Evolutionary conservation across 495 filamentous ascomycete species (phyloP), one percentile per base, ranked within the genome.

Genomic region (Rusavskia elegans): DNA sequence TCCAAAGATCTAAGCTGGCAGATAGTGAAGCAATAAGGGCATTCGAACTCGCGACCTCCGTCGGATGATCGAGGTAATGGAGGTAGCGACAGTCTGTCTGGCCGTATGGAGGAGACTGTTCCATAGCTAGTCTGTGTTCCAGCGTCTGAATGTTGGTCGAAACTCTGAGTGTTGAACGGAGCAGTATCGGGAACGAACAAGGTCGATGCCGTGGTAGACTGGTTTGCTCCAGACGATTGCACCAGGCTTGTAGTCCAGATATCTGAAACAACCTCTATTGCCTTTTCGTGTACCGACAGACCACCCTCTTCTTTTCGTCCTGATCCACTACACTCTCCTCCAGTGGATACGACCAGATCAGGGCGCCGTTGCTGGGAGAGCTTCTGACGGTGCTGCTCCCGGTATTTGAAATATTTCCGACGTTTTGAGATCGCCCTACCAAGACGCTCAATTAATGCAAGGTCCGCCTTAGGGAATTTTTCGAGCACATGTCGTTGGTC

Each of bases 341-440:
- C 8, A 23, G 21, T 9, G n/a, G 17, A 46, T 27, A 17, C 25
- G 44, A 4, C 7, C 25, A 17, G 44, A 17, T n/a, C 5, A 27
- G 25, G 25, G 25, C 25, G 25, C 25, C 25, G 25, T 35, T 20
- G 45, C 20, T 52, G 50, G 1, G 64, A 41, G 1, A 71, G 57
- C 54, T 67, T 71, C 16, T 51, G 41, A 46, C 65, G 65, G 45
- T 71, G 71, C 16, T 55, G 53, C 48, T 68, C 55, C 11, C 66
- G 56, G 40, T 74, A 74, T 40, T 53, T 61, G 3, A 72, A 61
- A 50, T 63, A 72, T 29, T 68, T 62, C 1, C 69, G 67, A 27
- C 70, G 55, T 19, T 60, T 57, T 5, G 66, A 67, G 23, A 65
- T 72, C 6, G 68, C 64, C 49, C 61, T 64, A 3, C 70, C 70